A percentile compares a stretch with the other conserved stretches of the same genome.
Evolutionary conservation across 2,329 filamentous ascomycete species (phyloP).

Genomic region (Penicillium hordei): DNA sequence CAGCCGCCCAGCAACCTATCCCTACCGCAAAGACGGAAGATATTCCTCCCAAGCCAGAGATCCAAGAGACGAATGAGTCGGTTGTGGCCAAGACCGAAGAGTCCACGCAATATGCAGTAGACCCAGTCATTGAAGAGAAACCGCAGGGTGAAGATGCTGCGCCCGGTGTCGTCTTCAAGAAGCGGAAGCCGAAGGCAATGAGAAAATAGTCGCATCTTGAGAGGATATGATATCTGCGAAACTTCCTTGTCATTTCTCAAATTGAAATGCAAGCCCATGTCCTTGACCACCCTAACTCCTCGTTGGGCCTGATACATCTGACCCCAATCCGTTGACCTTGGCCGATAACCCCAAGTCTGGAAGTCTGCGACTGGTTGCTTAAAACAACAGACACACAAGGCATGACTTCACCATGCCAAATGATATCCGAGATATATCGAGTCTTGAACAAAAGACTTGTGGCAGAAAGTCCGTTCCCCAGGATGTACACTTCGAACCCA

Average conservation of each 20-base stretch:
- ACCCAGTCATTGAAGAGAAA: conserved; percentile 9
- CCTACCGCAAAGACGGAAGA: conserved; percentile 19
- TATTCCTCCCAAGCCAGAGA: conserved; percentile 8
- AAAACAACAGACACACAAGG: background rate
- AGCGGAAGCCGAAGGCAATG: conserved; percentile 48
- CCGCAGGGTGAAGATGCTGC: conserved; percentile 24
- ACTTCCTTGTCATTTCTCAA: background rate
- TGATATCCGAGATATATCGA: background rate
- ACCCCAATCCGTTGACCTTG: background rate
- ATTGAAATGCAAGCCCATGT: background rate
- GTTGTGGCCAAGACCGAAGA: conserved; percentile 33
- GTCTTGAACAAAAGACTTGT: background rate
- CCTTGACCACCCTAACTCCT: background rate
- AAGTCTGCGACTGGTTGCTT: background rate
- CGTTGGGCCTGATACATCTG: background rate
- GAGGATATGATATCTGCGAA: background rate
- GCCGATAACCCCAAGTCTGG: background rate
- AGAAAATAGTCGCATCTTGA: conserved; percentile 32
- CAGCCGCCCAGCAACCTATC: conserved; percentile 4
- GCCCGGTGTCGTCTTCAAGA: conserved; percentile 48
- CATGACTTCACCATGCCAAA: background rate
- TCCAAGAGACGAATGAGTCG: conserved; percentile 13
- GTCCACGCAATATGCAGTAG: conserved; percentile 4
- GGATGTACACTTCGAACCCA: background rate
- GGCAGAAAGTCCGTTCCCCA: background rate